Evolutionary conservation across 2,329 filamentous ascomycete genomes (phyloP).

Genomic region (Nakataea oryzae): DNA sequence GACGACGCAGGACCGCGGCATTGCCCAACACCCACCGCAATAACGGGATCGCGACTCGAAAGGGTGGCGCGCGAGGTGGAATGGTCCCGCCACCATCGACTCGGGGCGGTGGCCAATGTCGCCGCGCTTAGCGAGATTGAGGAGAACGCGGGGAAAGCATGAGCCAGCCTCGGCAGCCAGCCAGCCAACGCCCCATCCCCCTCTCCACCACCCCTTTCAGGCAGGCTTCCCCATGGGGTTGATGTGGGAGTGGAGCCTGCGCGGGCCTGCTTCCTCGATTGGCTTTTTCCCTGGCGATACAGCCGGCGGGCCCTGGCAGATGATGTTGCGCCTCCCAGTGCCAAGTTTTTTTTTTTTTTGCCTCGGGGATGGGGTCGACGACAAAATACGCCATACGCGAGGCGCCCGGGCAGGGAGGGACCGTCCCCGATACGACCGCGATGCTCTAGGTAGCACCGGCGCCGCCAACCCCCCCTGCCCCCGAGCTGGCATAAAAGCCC

Average conservation of each 20-base stretch:
- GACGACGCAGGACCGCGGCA: too few species aligned
- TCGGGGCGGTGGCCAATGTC: too few species aligned
- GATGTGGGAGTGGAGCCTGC: not conserved
- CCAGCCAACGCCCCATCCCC: not conserved
- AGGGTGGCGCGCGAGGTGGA: too few species aligned
- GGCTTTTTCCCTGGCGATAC: too few species aligned
- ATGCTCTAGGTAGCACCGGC: not conserved
- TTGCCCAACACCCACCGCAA: too few species aligned
- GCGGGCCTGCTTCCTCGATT: too few species aligned
- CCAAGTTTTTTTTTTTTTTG: not conserved
- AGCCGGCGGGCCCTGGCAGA: not conserved
- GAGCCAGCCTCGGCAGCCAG: not conserved
- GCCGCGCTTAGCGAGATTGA: too few species aligned
- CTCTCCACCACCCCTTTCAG: too few species aligned
- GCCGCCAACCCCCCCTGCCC: not conserved
- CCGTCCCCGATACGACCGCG: not conserved
- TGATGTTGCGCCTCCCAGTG: not conserved
- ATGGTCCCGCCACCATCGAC: too few species aligned
- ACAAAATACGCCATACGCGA: not conserved
- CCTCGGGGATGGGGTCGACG: not conserved
- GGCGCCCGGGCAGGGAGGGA: not conserved
- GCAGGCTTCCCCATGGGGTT: not conserved
- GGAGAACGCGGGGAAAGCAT: not conserved
- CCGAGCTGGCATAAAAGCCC: not conserved
- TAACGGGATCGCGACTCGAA: too few species aligned